Conservation (phyloP, 2,329 filamentous ascomycete genomes). For the Curvularia sp. region DNA sequence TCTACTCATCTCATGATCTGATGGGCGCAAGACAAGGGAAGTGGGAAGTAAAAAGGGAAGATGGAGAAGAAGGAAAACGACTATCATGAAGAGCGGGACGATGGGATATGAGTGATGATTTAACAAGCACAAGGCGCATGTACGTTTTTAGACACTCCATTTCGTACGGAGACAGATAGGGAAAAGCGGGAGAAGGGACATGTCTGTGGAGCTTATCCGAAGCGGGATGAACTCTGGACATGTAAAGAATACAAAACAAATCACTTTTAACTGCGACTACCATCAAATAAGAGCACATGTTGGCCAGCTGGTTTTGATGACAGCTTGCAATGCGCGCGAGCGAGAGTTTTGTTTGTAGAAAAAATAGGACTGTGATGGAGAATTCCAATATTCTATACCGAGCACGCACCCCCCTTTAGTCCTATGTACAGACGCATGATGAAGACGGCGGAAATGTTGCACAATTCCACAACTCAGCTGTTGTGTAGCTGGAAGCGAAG, state of each 20-base stretch:
- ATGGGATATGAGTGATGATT: constrained; percentile 1
- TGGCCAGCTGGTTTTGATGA: neutral
- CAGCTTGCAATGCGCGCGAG: neutral
- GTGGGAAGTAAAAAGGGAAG: neutral
- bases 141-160: neutral
- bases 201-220: neutral
- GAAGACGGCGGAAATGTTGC: constrained; percentile 5
- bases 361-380: constrained; percentile 4
- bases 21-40: neutral
- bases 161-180: neutral
- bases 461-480: neutral
- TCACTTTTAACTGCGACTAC: neutral
- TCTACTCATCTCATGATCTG: constrained; percentile 3
- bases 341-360: neutral
- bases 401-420: constrained; percentile 8
- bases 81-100: neutral
- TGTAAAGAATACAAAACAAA: neutral
- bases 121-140: neutral
- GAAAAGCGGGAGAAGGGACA: neutral
- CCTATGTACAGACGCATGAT: constrained; percentile 29
- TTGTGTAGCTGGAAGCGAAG: constrained; percentile 4
- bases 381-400: constrained; percentile 14
- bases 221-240: neutral
- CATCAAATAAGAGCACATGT: neutral
- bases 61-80: neutral